Evolutionary conservation across 371 early-diverging fungal genomes (phyloP), one percentile per base, ranked within the genome.

Genomic region (Parasitella parasitica): DNA sequence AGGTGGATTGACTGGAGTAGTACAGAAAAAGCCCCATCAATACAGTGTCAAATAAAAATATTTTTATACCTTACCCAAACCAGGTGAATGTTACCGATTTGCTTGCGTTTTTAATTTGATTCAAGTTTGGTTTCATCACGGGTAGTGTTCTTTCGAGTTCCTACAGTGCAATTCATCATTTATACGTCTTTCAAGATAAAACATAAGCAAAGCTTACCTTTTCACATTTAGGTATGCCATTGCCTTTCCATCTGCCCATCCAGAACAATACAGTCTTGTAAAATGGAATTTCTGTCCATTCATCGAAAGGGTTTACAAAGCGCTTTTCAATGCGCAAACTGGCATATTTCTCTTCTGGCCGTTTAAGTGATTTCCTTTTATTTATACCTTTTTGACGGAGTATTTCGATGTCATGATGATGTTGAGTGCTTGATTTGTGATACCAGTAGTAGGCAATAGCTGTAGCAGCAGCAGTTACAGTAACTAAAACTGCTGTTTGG

Each of bases 1-100:
- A 84, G 3, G 86, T 87, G 0, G 88, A 87, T 69, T 87, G 88
- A 30, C 87, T 83, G n/a, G 2, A 4, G 28, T 22, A 18, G 27
- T 35, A 58, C 22, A 27, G n/a, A n/a, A n/a, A 48, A n/a, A 34
- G 26, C 30, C n/a, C 32, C 39, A 57, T 15, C 32, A 32, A 32
- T 32, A 32, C 32, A 32, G 32, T 32, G 32, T 32, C 11, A 8
- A 5, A 5, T 30, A 3, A 30, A 30, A 30, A 30, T 18, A 20
- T 43, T 43, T 18, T 41, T 43, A 7, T 46, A 4, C 0, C 28
- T 70, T 70, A 73, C 78, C 78, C 78, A 27, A 75, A 75, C 81
- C 83, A 75, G 57, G 79, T 80, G 69, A 84, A 64, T 59, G 80
- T 69, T 55, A 74, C 55, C 67, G 66, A 66, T 64, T 57, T 36